Evolutionary conservation across 1,284 basidiomycete genomes (phyloP), one percentile per base, ranked within the genome.

Genomic region (Ustilago sp.): DNA sequence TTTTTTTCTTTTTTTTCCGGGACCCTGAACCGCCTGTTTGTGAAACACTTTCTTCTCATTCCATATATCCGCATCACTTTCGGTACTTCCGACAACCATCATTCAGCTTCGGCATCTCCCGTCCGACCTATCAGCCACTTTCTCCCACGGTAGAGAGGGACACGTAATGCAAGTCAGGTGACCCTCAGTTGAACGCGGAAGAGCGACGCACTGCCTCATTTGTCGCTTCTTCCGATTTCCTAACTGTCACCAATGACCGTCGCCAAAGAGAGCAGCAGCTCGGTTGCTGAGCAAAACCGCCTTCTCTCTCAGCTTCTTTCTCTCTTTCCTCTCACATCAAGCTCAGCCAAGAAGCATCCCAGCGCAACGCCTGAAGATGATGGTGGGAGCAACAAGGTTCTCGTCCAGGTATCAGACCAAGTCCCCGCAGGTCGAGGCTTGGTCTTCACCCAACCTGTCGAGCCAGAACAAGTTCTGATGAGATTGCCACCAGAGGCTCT

Each of bases 341-440:
- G 28, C 23, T 50, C 48, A 32, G 48, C 48, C 12, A 50, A 57
- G 15, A 57, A 35, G 11, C 8, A 28, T 28, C 23, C 23, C 13
- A 6, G 13, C 17, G 7, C 31, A 28, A 7, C 28, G 2, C 8
- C 41, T 8, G 39, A n/a, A 7, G 28, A n/a, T 15, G 34, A 45
- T 13, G 11, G 7, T 34, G 57, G 11, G 17, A 43, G 9, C 3
- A 8, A 50, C 2, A 12, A 32, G 1, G 28, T 54, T 8, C 53
- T 60, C 7, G 59, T 76, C 15, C 9, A 50, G 13, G 62, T 76
- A 8, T 71, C 74, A 32, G 63, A 72, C 17, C 53, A 59, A 41
- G 64, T 76, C 19, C 74, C 72, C 12, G 73, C 74, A 3, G 74
- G 77, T 31, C 66, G 77, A 48, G 77, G 77, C 2, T 47, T 79